A percentile compares a stretch with the other conserved stretches of the same genome.
These are phyloP conservation scores for Hygrocybe coccinea DNA, from an alignment of 768 basidiomycete genomes.

Conservation along the genomic window DNA sequence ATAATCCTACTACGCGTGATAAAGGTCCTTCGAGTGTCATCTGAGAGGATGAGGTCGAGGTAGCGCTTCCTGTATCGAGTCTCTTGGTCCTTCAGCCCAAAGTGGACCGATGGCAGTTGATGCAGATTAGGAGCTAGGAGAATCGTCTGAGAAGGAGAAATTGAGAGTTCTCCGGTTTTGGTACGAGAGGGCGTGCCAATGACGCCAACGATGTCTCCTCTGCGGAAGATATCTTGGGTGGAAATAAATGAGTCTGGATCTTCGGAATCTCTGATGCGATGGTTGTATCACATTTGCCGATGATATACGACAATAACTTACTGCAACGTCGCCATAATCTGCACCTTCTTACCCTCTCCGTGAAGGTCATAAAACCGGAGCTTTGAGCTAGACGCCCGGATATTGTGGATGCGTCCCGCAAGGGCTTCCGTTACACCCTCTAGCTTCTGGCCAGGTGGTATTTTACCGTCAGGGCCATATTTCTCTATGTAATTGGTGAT, in stretches of 20 bases:
- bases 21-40: slow-evolving; percentile 84
- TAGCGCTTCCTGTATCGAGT: slow-evolving; percentile 98
- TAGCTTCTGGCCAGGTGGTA: slow-evolving; percentile 62
- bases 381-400: slow-evolving; percentile 76
- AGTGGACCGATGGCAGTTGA: slow-evolving; percentile 88
- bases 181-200: slow-evolving; percentile 85
- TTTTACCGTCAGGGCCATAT: slow-evolving; percentile 70
- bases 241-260: slow-evolving; percentile 61
- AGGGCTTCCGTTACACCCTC: slow-evolving; percentile 56
- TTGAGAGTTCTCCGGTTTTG: slow-evolving; percentile 92
- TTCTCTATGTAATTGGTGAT: slow-evolving; percentile 66
- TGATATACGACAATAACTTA: slow-evolving; percentile 32
- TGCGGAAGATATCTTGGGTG: slow-evolving; percentile 81
- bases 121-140: slow-evolving; percentile 96
- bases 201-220: slow-evolving; percentile 96
- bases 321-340: slow-evolving; percentile 90
- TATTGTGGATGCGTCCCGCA: slow-evolving; percentile 89
- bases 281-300: background rate
- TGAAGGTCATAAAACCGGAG: slow-evolving; percentile 92
- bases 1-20: slow-evolving; percentile 84
- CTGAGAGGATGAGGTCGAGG: slow-evolving; percentile 94
- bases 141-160: slow-evolving; percentile 72
- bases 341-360: slow-evolving; percentile 87
- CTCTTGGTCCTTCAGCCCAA: slow-evolving; percentile 95
- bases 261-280: slow-evolving; percentile 49